Evolutionary conservation across 129 eudicot genomes (phyloP).

Genomic region (sunflower (Helianthus annuus)): DNA sequence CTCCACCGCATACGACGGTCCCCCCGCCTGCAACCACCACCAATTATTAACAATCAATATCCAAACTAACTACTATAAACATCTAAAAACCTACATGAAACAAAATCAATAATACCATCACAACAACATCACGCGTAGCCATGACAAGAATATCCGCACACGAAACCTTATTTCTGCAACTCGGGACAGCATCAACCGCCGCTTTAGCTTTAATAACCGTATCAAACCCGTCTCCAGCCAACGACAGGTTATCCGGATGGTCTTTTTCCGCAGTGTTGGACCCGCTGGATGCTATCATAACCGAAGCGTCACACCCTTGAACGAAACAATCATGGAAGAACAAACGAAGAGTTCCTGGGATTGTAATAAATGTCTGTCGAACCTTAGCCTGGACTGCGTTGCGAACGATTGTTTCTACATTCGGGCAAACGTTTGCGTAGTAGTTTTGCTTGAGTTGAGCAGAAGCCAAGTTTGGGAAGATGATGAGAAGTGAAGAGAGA

Average conservation of each 20-base stretch:
- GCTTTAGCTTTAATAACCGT: constrained; percentile 77
- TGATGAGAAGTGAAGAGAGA: constrained; percentile 25
- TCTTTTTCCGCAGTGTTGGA: constrained; percentile 72
- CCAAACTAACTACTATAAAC: background rate
- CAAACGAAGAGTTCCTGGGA: constrained; percentile 74
- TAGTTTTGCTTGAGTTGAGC: constrained; percentile 63
- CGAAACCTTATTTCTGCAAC: constrained; percentile 71
- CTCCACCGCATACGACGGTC: constrained; percentile 73
- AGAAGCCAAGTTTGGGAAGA: constrained; percentile 33
- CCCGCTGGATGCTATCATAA: constrained; percentile 51
- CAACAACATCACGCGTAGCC: constrained; percentile 83
- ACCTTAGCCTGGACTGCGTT: constrained; percentile 49
- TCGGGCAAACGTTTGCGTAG: constrained; percentile 70
- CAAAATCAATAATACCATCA: constrained; percentile 29
- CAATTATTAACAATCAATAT: background rate
- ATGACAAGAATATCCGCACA: constrained; percentile 89
- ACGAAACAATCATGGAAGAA: constrained; percentile 91
- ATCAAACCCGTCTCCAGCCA: constrained; percentile 88
- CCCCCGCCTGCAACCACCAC: constrained; percentile 57
- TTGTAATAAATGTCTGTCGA: constrained; percentile 64
- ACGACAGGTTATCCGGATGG: constrained; percentile 62
- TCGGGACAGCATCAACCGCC: constrained; percentile 60
- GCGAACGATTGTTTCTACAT: constrained; percentile 67
- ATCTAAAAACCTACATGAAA: background rate
- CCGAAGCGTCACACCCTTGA: constrained; percentile 90